phyloP scores from a whole-genome alignment of 768 basidiomycete genomes.

The Phylloporus sp. region DNA sequence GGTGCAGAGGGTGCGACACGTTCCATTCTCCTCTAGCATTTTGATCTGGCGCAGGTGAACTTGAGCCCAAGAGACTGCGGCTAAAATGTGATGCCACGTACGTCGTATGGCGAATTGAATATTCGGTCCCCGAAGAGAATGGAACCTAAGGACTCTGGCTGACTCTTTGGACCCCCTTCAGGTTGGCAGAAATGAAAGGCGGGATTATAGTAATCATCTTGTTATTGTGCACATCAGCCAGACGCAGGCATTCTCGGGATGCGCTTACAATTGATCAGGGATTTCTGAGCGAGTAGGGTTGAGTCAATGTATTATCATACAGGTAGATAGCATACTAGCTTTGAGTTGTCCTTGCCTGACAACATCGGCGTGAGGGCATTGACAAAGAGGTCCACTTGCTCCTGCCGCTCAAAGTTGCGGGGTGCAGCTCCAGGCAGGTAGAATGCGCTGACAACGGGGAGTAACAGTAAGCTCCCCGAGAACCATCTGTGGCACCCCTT shows the following conservation, averaged over 20 bases:
- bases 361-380: slow-evolving; percentile 89
- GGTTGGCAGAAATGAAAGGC: slow-evolving; percentile 85
- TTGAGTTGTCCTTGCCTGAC: slow-evolving; percentile 58
- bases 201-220: slow-evolving; percentile 92
- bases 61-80: slow-evolving; percentile 4
- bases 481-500: slow-evolving; percentile 11
- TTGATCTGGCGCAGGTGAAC: slow-evolving; percentile 48
- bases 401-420: slow-evolving; percentile 67
- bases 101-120: slow-evolving; percentile 84
- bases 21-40: slow-evolving; percentile 72
- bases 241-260: neutral
- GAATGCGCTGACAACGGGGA: slow-evolving; percentile 51
- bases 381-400: slow-evolving; percentile 74
- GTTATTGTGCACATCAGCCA: slow-evolving; percentile 7
- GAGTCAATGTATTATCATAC: slow-evolving; percentile 4
- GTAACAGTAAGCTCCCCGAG: slow-evolving; percentile 16
- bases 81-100: slow-evolving; percentile 33
- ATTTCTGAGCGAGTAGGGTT: slow-evolving; percentile 54
- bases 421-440: slow-evolving; percentile 93
- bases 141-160: slow-evolving; percentile 84
- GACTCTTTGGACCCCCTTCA: slow-evolving; percentile 60
- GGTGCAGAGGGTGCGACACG: slow-evolving; percentile 73
- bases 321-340: slow-evolving; percentile 51
- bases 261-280: slow-evolving; percentile 73
- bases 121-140: slow-evolving; percentile 97